Percentiles rank a stretch among this genome's conserved stretches.
phyloP scores from a whole-genome alignment of 2,329 filamentous ascomycete species.

The Fusarium sambucinum region DNA sequence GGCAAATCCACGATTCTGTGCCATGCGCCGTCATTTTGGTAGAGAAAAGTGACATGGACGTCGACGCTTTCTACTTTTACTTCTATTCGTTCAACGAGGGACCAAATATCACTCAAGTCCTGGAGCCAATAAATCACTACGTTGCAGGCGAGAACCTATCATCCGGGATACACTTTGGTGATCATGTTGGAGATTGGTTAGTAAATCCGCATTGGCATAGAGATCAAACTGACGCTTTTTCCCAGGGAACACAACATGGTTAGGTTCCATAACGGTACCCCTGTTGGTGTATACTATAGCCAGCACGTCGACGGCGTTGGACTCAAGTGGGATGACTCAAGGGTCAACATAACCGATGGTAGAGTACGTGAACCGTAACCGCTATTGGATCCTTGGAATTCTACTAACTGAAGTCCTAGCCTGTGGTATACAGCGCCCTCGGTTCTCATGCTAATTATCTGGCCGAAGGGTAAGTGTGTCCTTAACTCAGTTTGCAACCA shows the following conservation, averaged over 20 bases:
- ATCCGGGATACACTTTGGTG: slow-evolving; percentile 48
- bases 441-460: slow-evolving; percentile 55
- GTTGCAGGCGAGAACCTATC: slow-evolving; percentile 23
- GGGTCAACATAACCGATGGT: slow-evolving; percentile 41
- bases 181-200: slow-evolving; percentile 50
- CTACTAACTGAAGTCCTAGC: slow-evolving; percentile 39
- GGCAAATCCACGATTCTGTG: slow-evolving; percentile 44
- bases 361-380: slow-evolving; percentile 43
- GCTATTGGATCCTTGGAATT: too few species aligned
- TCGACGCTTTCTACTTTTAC: slow-evolving; percentile 53
- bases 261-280: slow-evolving; percentile 46
- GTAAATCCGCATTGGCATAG: neutral
- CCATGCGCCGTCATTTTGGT: slow-evolving; percentile 51
- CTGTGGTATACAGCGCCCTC: slow-evolving; percentile 51
- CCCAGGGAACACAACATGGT: slow-evolving; percentile 47
- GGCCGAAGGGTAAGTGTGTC: slow-evolving; percentile 44
- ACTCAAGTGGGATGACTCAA: slow-evolving; percentile 48
- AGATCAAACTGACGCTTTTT: slow-evolving; percentile 1
- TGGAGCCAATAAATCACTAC: slow-evolving; percentile 47
- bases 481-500: rapidly evolving
- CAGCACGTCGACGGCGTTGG: slow-evolving; percentile 46
- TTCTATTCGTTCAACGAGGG: slow-evolving; percentile 53
- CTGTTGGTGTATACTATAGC: slow-evolving; percentile 48
- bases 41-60: slow-evolving; percentile 43
- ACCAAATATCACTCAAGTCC: slow-evolving; percentile 50